Percentiles rank a stretch among this genome's conserved stretches.
Conservation (phyloP, 2,329 filamentous ascomycete genomes). For the Botryotinia convoluta region DNA sequence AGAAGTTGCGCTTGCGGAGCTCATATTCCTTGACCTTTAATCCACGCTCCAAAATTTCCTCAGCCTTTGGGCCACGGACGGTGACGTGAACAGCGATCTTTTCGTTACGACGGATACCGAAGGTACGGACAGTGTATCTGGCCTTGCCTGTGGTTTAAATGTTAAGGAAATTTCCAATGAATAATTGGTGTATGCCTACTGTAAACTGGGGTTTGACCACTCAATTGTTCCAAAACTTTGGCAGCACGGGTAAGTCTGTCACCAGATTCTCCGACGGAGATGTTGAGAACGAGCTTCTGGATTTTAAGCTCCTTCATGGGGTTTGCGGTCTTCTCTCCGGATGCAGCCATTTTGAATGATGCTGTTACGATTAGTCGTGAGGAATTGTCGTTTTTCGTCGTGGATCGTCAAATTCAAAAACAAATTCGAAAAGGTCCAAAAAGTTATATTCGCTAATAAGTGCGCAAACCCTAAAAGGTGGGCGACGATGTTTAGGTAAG, state of each 20-base stretch:
- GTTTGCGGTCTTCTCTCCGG: conserved; percentile 79
- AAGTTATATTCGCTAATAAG: conserved; percentile 17
- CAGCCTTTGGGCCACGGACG: conserved; percentile 97
- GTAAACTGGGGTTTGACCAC: conserved; percentile 99
- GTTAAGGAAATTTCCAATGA: conserved; percentile 26
- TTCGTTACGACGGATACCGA: conserved; percentile 99
- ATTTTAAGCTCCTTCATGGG: conserved; percentile 99
- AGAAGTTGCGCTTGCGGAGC: conserved; percentile 99
- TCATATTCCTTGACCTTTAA: conserved; percentile 99
- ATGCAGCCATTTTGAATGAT: conserved; percentile 56
- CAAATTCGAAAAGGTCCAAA: conserved; percentile 10
- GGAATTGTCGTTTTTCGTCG: conserved; percentile 28
- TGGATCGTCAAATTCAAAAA: conserved; percentile 25
- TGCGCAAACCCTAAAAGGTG: conserved; percentile 18
- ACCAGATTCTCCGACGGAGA: conserved; percentile 99
- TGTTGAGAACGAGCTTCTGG: conserved; percentile 99
- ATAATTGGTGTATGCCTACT: conserved; percentile 56
- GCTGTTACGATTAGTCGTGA: conserved; percentile 27
- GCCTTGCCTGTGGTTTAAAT: conserved; percentile 73
- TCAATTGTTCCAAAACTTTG: conserved; percentile 99
- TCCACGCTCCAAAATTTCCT: conserved; percentile 99
- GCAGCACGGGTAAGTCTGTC: conserved; percentile 99
- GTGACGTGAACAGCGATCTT: conserved; percentile 99
- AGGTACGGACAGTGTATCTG: conserved; percentile 99
- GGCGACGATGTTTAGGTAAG: conserved; percentile 18